phyloP scores from a whole-genome alignment of 1,284 basidiomycete genomes.

The Pascua guehoae region DNA sequence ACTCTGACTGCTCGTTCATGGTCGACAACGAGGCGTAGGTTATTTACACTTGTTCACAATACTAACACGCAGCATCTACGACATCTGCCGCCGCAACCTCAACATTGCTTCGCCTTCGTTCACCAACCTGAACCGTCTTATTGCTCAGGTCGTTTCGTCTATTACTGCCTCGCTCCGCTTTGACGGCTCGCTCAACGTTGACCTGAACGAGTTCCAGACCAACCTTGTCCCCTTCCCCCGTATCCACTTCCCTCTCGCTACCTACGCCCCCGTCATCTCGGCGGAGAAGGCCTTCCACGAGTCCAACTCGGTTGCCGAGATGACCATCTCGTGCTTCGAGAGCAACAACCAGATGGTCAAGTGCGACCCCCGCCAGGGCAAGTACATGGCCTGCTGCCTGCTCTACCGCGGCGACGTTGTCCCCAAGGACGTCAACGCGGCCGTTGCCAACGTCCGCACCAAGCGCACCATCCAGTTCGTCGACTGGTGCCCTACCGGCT shows the following conservation, averaged over 20 bases:
- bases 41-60: neutral
- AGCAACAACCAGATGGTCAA: conserved; percentile 98
- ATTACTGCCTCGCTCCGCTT: conserved; percentile 96
- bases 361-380: conserved; percentile 90
- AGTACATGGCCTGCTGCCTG: conserved; percentile 93
- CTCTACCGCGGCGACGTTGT: conserved; percentile 95
- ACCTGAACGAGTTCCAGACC: conserved; percentile 98
- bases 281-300: conserved; percentile 76
- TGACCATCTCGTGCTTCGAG: conserved; percentile 99
- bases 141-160: conserved; percentile 96
- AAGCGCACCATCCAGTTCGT: conserved; percentile 91
- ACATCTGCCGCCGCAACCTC: conserved; percentile 96
- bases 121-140: conserved; percentile 92
- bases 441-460: conserved; percentile 92
- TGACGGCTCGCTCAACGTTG: conserved; percentile 96
- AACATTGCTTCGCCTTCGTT: conserved; percentile 83
- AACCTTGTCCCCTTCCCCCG: conserved; percentile 96
- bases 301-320: conserved; percentile 95
- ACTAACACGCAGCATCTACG: conserved; percentile 66
- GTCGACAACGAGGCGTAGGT: conserved; percentile 85
- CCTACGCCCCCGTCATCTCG: conserved; percentile 91
- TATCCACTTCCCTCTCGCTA: conserved; percentile 97
- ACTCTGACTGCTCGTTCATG: conserved; percentile 99
- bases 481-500: conserved; percentile 99
- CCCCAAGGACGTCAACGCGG: conserved; percentile 92